Evolutionary conservation across 345 rosid species (phyloP).

Genomic region (Mallotus nudiflorus): DNA sequence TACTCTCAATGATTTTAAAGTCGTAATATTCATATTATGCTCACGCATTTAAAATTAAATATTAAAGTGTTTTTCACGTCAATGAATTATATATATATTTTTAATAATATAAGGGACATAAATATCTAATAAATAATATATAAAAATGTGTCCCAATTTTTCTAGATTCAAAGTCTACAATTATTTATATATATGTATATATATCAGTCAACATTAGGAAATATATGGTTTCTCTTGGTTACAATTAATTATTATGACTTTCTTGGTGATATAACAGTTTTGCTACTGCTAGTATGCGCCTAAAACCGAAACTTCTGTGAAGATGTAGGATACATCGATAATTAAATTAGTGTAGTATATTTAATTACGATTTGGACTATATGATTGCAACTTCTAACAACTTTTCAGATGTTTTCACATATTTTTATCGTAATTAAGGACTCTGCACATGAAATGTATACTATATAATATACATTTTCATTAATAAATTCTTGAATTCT

Average conservation of each 20-base stretch:
- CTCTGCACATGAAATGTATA: background rate
- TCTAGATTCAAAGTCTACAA: background rate
- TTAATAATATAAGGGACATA: no score
- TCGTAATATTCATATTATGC: no score
- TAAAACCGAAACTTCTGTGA: no score
- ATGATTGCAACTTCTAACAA: background rate
- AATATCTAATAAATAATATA: no score
- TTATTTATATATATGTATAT: background rate
- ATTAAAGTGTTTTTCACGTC: no score
- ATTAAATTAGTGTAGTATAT: background rate
- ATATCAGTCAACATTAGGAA: conserved; percentile 3
- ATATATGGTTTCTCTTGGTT: background rate
- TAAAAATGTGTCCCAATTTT: background rate
- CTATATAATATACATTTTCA: background rate
- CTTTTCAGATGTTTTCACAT: background rate
- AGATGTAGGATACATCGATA: background rate
- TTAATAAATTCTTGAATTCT: background rate
- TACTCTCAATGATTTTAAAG: no score
- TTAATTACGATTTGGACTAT: background rate
- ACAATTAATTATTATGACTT: background rate
- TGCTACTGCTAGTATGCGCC: no score
- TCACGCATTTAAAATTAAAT: no score
- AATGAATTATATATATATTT: no score
- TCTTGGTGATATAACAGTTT: background rate
- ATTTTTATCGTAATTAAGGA: background rate